Percentiles rank a stretch among this genome's conserved stretches.
Conservation (phyloP, 2,329 filamentous ascomycete genomes). For the Colletotrichum sp. region DNA sequence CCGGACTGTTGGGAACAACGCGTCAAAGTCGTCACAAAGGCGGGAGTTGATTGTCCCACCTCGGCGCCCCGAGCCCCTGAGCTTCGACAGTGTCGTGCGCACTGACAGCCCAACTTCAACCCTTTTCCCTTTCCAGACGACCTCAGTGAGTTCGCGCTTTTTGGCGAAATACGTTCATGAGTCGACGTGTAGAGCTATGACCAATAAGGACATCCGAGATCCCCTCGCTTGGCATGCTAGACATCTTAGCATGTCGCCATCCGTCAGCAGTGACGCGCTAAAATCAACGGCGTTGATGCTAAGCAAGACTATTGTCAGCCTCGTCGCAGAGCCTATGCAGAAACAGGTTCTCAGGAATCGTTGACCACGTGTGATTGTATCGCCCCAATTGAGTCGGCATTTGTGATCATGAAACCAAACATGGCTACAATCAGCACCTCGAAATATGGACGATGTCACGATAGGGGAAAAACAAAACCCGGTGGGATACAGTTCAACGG, state of each 20-base stretch:
- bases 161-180: not conserved
- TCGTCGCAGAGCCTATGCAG: not conserved
- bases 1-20: not conserved
- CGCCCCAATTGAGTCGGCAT: not conserved
- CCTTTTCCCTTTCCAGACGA: not conserved
- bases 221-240: not conserved
- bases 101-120: not conserved
- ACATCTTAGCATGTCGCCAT: not conserved
- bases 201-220: not conserved
- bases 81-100: not conserved
- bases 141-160: not conserved
- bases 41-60: not conserved
- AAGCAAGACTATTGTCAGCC: not conserved
- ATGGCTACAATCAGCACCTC: not conserved
- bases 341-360: not conserved
- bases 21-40: not conserved
- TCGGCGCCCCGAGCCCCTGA: not conserved
- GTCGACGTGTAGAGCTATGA: not conserved
- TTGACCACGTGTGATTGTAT: not conserved
- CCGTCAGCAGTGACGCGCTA: not conserved
- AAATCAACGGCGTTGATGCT: not conserved
- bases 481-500: not conserved
- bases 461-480: not conserved
- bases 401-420: not conserved
- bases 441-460: not conserved